These are phyloP conservation scores for Moricandia arvensis DNA, from an alignment of 345 rosid species.

Conservation along the genomic window DNA sequence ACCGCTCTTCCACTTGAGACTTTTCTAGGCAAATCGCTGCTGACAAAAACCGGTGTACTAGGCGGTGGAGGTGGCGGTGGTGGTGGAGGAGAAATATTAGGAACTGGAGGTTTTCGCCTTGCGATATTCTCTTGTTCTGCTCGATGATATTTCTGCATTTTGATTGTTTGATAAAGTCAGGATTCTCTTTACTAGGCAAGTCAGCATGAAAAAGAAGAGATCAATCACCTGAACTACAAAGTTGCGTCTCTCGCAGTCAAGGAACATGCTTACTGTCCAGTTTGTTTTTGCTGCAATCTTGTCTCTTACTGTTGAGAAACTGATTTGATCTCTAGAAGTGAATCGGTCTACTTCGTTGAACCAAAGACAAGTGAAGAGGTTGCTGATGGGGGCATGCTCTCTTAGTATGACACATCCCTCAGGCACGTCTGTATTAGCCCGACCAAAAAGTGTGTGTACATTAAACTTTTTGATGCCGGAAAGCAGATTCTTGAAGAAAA, in stretches of 20 bases:
- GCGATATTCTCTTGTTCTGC: slow-evolving; percentile 46
- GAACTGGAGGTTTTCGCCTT: slow-evolving; percentile 44
- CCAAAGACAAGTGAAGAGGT: slow-evolving; percentile 96
- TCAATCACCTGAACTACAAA: slow-evolving; percentile 87
- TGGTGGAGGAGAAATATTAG: slow-evolving; percentile 42
- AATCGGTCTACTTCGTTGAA: slow-evolving; percentile 96
- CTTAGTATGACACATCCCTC: slow-evolving; percentile 97
- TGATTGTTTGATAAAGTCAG: background rate
- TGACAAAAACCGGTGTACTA: slow-evolving; percentile 39
- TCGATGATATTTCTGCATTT: slow-evolving; percentile 76
- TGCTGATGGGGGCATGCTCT: slow-evolving; percentile 92
- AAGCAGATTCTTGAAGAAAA: background rate
- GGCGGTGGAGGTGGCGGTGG: slow-evolving; percentile 51
- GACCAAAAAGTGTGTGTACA: background rate
- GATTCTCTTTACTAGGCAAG: background rate
- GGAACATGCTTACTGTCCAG: slow-evolving; percentile 88
- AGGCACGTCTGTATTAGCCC: slow-evolving; percentile 79
- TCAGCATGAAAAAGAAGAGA: background rate
- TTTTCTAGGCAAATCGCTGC: slow-evolving; percentile 40
- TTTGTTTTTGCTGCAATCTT: slow-evolving; percentile 69
- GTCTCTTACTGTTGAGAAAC: slow-evolving; percentile 93
- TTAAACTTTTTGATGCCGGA: background rate
- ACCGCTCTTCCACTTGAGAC: slow-evolving; percentile 40
- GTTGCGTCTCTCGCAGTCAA: slow-evolving; percentile 95
- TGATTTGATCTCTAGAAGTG: slow-evolving; percentile 95